Percentiles rank a stretch among this genome's conserved stretches.
These are phyloP conservation scores for Escovopsis sp. DNA, from an alignment of 2,329 filamentous ascomycete genomes.

Conservation along the genomic window DNA sequence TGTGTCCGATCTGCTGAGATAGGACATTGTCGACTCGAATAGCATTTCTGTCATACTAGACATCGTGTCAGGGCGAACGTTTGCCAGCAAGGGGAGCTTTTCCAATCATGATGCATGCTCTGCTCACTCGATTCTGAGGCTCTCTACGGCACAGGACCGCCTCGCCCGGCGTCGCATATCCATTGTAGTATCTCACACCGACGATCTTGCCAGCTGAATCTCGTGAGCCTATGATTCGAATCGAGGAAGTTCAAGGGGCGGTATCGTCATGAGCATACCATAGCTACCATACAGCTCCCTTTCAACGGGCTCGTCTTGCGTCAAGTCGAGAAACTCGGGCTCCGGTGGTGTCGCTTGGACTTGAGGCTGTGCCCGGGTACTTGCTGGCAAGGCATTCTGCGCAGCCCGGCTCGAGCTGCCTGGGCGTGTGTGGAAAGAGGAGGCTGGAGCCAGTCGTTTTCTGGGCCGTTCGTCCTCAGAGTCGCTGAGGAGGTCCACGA, in stretches of 20 bases:
- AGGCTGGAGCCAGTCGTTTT: conserved; percentile 13
- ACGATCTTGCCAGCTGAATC: conserved; percentile 32
- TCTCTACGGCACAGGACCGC: conserved; percentile 49
- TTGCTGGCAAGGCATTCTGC: not conserved
- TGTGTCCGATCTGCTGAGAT: conserved; percentile 61
- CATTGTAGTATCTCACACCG: conserved; percentile 45
- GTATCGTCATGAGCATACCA: conserved; percentile 16
- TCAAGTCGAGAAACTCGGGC: conserved; percentile 27
- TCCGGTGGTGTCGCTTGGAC: conserved; percentile 13
- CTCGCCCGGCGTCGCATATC: conserved; percentile 47
- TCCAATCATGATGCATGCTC: too few species aligned
- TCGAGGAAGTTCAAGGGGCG: not conserved
- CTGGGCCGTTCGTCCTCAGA: conserved; percentile 11
- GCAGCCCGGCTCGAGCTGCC: conserved; percentile 7
- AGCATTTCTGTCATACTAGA: conserved; percentile 56
- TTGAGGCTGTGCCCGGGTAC: too few species aligned
- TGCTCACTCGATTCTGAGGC: conserved; percentile 41
- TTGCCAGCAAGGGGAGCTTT: too few species aligned
- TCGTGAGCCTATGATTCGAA: not conserved
- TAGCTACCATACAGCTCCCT: conserved; percentile 34
- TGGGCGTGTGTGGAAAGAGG: conserved; percentile 1
- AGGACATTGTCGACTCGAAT: conserved; percentile 68
- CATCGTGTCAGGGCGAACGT: not conserved
- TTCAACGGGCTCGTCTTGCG: conserved; percentile 27
- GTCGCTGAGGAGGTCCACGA: conserved; percentile 29